Conservation (phyloP, 2,329 filamentous ascomycete species). For the Fusarium cicatricum region DNA sequence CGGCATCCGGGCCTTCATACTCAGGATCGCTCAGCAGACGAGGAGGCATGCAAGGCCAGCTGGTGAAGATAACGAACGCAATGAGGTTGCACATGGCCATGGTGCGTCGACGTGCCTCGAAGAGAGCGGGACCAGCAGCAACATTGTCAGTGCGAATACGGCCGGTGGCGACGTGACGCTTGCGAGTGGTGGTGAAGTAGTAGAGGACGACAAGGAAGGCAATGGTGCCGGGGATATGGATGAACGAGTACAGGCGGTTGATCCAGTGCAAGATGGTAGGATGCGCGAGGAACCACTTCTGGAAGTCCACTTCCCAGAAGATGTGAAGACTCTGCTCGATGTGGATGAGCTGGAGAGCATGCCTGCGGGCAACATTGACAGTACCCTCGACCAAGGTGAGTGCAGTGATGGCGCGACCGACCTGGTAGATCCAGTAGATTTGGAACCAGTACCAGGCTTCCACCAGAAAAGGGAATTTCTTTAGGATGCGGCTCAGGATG, state of each 20-base stretch:
- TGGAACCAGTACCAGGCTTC: conserved; percentile 82
- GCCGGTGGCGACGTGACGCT: conserved; percentile 49
- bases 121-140: conserved; percentile 55
- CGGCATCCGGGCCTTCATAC: conserved; percentile 63
- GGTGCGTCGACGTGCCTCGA: conserved; percentile 64
- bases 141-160: conserved; percentile 43
- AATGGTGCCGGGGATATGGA: conserved; percentile 80
- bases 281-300: conserved; percentile 60
- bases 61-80: conserved; percentile 68
- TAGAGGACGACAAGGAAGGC: conserved; percentile 71
- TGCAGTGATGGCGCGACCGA: conserved; percentile 76
- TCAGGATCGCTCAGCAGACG: conserved; percentile 64
- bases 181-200: conserved; percentile 73
- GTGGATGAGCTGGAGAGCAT: conserved; percentile 73
- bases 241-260: conserved; percentile 78
- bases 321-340: conserved; percentile 71
- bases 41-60: conserved; percentile 71
- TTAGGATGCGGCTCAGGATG: conserved; percentile 60
- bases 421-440: conserved; percentile 81
- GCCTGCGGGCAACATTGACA: conserved; percentile 71
- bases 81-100: conserved; percentile 69
- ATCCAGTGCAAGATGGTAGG: conserved; percentile 71
- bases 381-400: conserved; percentile 73
- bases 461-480: conserved; percentile 74
- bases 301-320: conserved; percentile 71